Percentiles rank a stretch among this genome's conserved stretches.
Evolutionary conservation across 2,329 filamentous ascomycete genomes (phyloP).

Genomic region (Colletotrichum destructivum): DNA sequence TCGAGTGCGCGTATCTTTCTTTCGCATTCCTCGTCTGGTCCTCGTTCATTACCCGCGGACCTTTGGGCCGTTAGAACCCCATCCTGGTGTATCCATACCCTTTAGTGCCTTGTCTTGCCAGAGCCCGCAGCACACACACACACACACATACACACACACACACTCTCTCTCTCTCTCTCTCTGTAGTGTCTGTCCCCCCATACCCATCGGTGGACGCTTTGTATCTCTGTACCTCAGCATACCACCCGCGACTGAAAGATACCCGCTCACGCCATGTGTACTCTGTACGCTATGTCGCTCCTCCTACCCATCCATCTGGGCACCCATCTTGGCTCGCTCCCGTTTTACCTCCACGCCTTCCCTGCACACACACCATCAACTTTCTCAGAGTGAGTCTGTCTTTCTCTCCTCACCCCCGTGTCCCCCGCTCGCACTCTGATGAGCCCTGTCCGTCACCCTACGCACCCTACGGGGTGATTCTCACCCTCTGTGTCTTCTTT

Average conservation of each 20-base stretch:
- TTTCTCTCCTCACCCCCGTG: not conserved
- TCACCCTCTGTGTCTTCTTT: slow-evolving; percentile 6
- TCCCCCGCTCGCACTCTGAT: not conserved
- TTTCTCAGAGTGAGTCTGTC: slow-evolving; percentile 1
- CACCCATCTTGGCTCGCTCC: slow-evolving; percentile 41
- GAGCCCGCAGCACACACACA: not conserved
- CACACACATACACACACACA: not conserved
- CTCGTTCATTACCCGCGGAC: slow-evolving; percentile 19
- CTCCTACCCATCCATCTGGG: slow-evolving; percentile 35
- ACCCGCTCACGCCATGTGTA: slow-evolving; percentile 11
- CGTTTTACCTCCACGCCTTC: slow-evolving; percentile 39
- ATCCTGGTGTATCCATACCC: slow-evolving; percentile 1
- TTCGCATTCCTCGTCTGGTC: slow-evolving; percentile 22
- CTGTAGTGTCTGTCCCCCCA: not conserved
- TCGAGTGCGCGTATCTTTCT: slow-evolving; percentile 14
- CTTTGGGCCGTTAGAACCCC: slow-evolving; percentile 13
- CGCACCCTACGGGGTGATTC: not conserved
- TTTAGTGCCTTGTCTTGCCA: not conserved
- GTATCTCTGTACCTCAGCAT: slow-evolving; percentile 4
- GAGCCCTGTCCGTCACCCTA: slow-evolving; percentile 14
- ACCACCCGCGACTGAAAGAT: not conserved
- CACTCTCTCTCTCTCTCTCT: not conserved
- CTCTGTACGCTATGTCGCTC: not conserved
- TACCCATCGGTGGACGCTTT: not conserved
- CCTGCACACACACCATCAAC: slow-evolving; percentile 33